Evolutionary conservation across 2,329 filamentous ascomycete species (phyloP).

Genomic region (Trichophyton rubrum): DNA sequence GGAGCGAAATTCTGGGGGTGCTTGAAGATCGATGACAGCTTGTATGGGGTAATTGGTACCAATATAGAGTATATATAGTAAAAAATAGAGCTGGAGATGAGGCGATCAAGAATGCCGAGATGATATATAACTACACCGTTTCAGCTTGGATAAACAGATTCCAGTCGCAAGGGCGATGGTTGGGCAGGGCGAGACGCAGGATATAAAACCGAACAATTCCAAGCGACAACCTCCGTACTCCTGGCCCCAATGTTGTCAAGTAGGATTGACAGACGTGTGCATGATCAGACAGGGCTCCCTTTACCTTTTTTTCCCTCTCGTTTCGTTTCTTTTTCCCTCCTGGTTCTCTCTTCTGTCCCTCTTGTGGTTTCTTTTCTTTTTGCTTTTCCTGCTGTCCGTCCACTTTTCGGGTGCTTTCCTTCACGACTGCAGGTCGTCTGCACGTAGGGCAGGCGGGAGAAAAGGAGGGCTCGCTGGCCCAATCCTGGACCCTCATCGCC

Average conservation of each 20-base stretch:
- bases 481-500: slow-evolving; percentile 13
- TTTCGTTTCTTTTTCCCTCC: slow-evolving; percentile 9
- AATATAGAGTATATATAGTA: neutral
- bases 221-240: slow-evolving; percentile 13
- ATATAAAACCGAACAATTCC: slow-evolving; percentile 12
- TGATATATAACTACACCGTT: neutral
- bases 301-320: slow-evolving; percentile 6
- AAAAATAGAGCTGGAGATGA: slow-evolving; percentile 4
- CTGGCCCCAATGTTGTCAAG: slow-evolving; percentile 17
- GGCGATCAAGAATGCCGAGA: slow-evolving; percentile 8
- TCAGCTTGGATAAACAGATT: slow-evolving; percentile 5
- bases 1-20: neutral
- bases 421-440: neutral
- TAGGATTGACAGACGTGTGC: slow-evolving; percentile 14
- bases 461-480: slow-evolving; percentile 13
- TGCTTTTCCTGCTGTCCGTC: neutral
- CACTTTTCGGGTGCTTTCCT: slow-evolving; percentile 3
- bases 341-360: neutral
- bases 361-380: slow-evolving; percentile 6
- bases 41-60: neutral
- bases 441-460: slow-evolving; percentile 4
- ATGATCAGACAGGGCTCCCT: slow-evolving; percentile 9
- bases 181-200: slow-evolving; percentile 9
- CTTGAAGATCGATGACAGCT: neutral
- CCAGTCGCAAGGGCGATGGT: slow-evolving; percentile 9